These are phyloP conservation scores for Botrytis paeoniae DNA, from an alignment of 2,329 filamentous ascomycete species.

Conservation along the genomic window DNA sequence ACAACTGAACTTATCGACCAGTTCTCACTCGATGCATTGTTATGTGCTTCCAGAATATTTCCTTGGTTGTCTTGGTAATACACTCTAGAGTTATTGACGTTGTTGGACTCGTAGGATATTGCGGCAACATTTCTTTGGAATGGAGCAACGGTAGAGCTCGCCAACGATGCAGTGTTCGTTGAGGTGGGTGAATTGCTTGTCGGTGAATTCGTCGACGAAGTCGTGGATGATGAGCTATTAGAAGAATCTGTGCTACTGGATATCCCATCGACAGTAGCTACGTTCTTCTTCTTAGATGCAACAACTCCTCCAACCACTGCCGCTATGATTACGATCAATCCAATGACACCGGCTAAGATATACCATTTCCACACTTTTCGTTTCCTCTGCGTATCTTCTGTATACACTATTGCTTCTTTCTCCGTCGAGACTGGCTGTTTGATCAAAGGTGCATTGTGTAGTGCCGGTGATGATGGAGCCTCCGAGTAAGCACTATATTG, in stretches of 20 bases:
- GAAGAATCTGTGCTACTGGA: neutral
- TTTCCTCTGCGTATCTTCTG: neutral
- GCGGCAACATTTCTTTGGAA: slow-evolving; percentile 23
- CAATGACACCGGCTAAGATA: neutral
- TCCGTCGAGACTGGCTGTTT: neutral
- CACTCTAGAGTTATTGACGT: slow-evolving; percentile 20
- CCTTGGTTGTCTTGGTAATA: slow-evolving; percentile 25
- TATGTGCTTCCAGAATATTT: slow-evolving; percentile 21
- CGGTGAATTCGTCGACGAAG: neutral
- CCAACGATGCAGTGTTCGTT: neutral
- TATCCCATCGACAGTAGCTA: neutral
- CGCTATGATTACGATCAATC: neutral
- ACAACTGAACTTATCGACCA: slow-evolving; percentile 21
- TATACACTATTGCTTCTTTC: neutral
- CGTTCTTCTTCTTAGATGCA: neutral
- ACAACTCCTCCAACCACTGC: neutral
- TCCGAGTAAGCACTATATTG: neutral
- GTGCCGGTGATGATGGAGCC: neutral
- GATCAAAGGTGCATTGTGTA: neutral
- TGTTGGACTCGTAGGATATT: slow-evolving; percentile 19
- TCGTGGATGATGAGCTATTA: neutral
- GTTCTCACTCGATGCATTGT: slow-evolving; percentile 6
- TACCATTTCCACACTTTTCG: slow-evolving; percentile 8
- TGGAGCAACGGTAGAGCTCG: neutral
- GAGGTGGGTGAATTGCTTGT: neutral